phyloP scores from a whole-genome alignment of 257 asterid genomes.

The Solanum sejunctum region DNA sequence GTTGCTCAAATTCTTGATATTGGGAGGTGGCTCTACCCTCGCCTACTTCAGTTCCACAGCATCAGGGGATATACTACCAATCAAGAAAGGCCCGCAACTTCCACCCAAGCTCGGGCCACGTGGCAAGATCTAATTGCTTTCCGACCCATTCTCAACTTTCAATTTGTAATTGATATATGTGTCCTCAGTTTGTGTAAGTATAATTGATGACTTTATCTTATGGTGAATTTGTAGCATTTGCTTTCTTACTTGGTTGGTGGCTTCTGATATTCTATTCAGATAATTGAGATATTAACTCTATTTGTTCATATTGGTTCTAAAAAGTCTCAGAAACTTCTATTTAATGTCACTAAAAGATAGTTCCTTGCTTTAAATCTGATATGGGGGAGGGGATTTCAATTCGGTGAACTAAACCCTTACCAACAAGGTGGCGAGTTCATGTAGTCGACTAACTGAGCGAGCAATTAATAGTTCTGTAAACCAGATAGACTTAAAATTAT shows the following conservation, averaged over 20 bases:
- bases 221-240: not conserved
- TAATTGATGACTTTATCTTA: slow-evolving; percentile 11
- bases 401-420: not conserved
- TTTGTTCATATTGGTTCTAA: not conserved
- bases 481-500: not conserved
- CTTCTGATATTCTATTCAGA: not conserved
- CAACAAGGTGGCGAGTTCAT: not conserved
- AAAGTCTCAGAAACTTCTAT: not conserved
- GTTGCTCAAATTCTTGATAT: slow-evolving; percentile 78
- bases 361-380: not conserved
- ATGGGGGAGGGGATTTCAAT: not conserved
- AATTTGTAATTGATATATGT: slow-evolving; percentile 18
- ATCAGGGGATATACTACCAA: slow-evolving; percentile 80
- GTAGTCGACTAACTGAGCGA: not conserved
- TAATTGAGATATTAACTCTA: not conserved
- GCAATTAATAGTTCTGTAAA: not conserved
- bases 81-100: slow-evolving; percentile 88
- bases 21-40: slow-evolving; percentile 79
- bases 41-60: slow-evolving; percentile 78
- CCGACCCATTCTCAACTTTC: not conserved
- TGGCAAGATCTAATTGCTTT: slow-evolving; percentile 46
- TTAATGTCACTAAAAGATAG: not conserved
- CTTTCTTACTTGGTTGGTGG: not conserved
- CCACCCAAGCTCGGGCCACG: slow-evolving; percentile 82
- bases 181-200: slow-evolving; percentile 43